Evolutionary conservation across 345 rosid genomes (phyloP), one percentile per base, ranked within the genome.

Genomic region (Diplotaxis tenuifolia): DNA sequence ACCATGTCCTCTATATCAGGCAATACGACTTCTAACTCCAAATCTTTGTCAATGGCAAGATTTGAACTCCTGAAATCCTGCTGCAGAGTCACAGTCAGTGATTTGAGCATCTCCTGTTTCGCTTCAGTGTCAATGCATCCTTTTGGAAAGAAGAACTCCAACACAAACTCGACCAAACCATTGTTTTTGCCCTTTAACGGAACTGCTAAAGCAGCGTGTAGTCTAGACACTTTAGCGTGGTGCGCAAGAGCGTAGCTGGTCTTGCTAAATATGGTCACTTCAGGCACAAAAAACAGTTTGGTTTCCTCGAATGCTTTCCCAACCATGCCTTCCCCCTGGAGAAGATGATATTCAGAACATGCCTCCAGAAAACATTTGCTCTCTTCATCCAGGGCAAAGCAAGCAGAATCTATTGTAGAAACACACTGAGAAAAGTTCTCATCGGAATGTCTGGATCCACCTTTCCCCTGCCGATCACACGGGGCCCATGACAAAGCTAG

Each of bases 401-500:
- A 82, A 78, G 97, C 91, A 40, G 86, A 66, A 80, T 88, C 88
- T 7, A 87, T 84, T 2, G 92, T 89, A 4, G 90, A 82, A 70
- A 93, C 82, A 47, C 85, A 89, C 21, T 72, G 60, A 68, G 85
- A 74, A 63, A 75, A 81, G 78, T 82, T 93, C 81, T 84, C 89
- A 65, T 82, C 77, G 61, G 92, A 85, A 78, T 84, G 96, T 15
- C 83, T 84, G 56, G 87, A 81, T 70, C 94, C 98, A 70, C 74
- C 82, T 81, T 86, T 86, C 34, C 89, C 84, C 77, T 86, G 95
- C 67, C 58, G 79, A 54, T 76, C 78, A 66, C 94, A 88, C 7
- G 88, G 84, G 1, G 92, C 87, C 98, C 98, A 93, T 2, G 90
- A 86, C 67, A 89, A 84, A 75, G 97, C 98, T 79, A 93, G 71